These are phyloP conservation scores for Chrysochromulina parva DNA, from an alignment of 78 protist genomes.

Conservation along the genomic window DNA sequence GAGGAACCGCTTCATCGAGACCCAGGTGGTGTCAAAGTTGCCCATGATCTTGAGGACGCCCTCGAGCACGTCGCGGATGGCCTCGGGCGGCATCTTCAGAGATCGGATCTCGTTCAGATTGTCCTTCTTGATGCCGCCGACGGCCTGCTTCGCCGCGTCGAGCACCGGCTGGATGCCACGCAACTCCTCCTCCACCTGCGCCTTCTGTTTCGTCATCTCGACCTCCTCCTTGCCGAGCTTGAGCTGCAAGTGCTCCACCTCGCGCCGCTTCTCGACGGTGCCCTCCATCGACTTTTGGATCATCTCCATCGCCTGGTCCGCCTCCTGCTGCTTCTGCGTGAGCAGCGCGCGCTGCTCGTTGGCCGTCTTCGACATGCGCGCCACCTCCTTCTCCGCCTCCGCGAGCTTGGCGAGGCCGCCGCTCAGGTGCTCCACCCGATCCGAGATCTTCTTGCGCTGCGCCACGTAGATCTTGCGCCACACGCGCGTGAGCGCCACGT, in stretches of 20 bases:
- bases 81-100: slow-evolving; percentile 71
- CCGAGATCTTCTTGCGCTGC: neutral
- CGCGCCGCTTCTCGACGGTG: slow-evolving; percentile 38
- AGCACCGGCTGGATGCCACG: slow-evolving; percentile 69
- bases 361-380: slow-evolving; percentile 60
- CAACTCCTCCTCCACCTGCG: slow-evolving; percentile 62
- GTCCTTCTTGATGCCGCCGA: slow-evolving; percentile 48
- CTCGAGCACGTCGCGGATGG: slow-evolving; percentile 71
- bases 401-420: slow-evolving; percentile 64
- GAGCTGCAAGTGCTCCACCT: slow-evolving; percentile 48
- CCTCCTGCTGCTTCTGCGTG: slow-evolving; percentile 63
- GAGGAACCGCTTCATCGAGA: slow-evolving; percentile 71
- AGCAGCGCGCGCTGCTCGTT: slow-evolving; percentile 45
- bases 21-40: slow-evolving; percentile 75
- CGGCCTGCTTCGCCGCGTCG: slow-evolving; percentile 73
- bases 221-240: slow-evolving; percentile 47
- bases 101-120: slow-evolving; percentile 71
- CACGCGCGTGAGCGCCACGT: slow-evolving; percentile 18
- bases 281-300: slow-evolving; percentile 65
- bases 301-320: slow-evolving; percentile 67
- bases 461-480: neutral
- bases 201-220: slow-evolving; percentile 34
- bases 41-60: slow-evolving; percentile 82
- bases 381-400: slow-evolving; percentile 70
- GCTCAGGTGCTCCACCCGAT: neutral